These are phyloP conservation scores for Lathyrus aphaca DNA, from an alignment of 306 rosid genomes.

Conservation along the genomic window DNA sequence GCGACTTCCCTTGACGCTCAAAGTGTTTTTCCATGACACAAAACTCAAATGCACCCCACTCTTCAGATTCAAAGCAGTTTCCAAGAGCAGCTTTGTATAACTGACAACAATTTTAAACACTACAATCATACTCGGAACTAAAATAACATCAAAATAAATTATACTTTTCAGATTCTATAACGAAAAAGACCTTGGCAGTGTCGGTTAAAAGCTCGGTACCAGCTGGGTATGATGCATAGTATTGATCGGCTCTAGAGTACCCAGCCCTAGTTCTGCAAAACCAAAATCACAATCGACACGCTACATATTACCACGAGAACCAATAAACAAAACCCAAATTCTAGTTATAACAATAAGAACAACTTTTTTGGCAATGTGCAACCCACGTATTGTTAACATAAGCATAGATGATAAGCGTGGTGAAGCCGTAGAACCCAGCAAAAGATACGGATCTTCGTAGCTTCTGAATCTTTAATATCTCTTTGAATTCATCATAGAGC, in stretches of 20 bases:
- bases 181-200: slow-evolving; percentile 61
- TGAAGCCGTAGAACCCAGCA: slow-evolving; percentile 83
- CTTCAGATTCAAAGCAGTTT: slow-evolving; percentile 81
- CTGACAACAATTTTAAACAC: slow-evolving; percentile 45
- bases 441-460: slow-evolving; percentile 77
- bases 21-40: slow-evolving; percentile 91
- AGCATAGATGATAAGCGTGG: slow-evolving; percentile 63
- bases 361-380: slow-evolving; percentile 16
- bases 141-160: slow-evolving; percentile 17
- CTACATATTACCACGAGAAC: slow-evolving; percentile 23
- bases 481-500: slow-evolving; percentile 57
- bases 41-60: slow-evolving; percentile 92
- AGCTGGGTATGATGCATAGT: slow-evolving; percentile 92
- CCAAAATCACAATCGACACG: slow-evolving; percentile 32
- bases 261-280: slow-evolving; percentile 93
- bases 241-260: slow-evolving; percentile 90
- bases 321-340: not conserved
- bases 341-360: not conserved
- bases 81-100: slow-evolving; percentile 94
- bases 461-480: slow-evolving; percentile 79
- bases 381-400: slow-evolving; percentile 84
- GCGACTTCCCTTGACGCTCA: slow-evolving; percentile 87
- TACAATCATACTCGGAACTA: slow-evolving; percentile 17
- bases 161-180: not conserved
- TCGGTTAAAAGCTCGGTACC: slow-evolving; percentile 94